phyloP scores from a whole-genome alignment of 164 flowering plant genomes.

The Warburgia ugandensis region DNA sequence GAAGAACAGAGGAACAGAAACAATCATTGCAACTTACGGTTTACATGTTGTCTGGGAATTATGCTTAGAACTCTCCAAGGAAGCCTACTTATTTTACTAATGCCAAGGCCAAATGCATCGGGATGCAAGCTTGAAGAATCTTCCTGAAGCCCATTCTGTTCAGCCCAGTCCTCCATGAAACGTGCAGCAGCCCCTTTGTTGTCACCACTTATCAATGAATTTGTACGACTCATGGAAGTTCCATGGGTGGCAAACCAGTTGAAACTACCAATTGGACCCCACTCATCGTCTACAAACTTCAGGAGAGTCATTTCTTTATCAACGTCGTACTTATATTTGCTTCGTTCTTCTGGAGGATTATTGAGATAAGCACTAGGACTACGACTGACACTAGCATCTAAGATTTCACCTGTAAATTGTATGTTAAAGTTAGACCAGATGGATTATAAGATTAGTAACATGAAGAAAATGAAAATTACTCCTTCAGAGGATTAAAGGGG shows the following conservation, averaged over 20 bases:
- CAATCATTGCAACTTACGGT: conserved; percentile 46
- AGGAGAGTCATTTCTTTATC: conserved; percentile 97
- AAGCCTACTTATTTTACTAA: conserved; percentile 14
- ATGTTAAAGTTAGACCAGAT: not conserved
- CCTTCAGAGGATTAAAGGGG: too few species aligned
- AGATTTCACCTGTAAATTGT: conserved; percentile 61
- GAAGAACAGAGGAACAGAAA: not conserved
- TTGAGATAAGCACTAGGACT: conserved; percentile 98
- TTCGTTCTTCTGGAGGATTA: conserved; percentile 74
- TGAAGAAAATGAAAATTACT: too few species aligned
- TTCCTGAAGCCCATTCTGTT: conserved; percentile 26
- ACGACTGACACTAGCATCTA: conserved; percentile 88
- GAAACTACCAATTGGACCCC: conserved; percentile 98
- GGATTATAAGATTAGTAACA: not conserved
- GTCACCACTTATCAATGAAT: conserved; percentile 93
- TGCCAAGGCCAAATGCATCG: conserved; percentile 8
- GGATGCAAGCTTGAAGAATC: conserved; percentile 17
- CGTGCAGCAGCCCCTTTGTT: conserved; percentile 99
- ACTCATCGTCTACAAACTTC: conserved; percentile 87
- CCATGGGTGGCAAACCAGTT: conserved; percentile 99
- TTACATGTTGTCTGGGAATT: conserved; percentile 32
- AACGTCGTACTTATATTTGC: conserved; percentile 79
- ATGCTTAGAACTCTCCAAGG: conserved; percentile 77
- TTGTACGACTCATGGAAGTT: conserved; percentile 98
- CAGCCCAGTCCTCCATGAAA: conserved; percentile 98